Conservation (phyloP, 352 stramenopile genomes). For the Globisporangium rhizosaccharum region DNA sequence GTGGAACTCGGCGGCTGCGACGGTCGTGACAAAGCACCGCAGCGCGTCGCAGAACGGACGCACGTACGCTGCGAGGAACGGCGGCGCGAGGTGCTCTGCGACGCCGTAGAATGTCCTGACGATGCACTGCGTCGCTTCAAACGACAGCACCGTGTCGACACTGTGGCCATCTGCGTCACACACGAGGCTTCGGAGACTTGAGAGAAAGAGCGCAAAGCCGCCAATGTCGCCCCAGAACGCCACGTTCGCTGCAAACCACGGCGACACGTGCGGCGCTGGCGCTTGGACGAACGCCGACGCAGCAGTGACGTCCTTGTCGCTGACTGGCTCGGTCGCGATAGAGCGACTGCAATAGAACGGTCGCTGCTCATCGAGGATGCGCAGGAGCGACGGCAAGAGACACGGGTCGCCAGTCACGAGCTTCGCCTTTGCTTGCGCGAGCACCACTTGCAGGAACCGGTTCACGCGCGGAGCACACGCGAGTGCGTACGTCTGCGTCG, state of each 20-base stretch:
- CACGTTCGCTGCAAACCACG: slow-evolving; percentile 44
- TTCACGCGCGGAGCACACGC: slow-evolving; percentile 28
- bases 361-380: slow-evolving; percentile 52
- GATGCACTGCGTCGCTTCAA: slow-evolving; percentile 53
- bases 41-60: slow-evolving; percentile 25
- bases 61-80: slow-evolving; percentile 41
- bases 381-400: slow-evolving; percentile 38
- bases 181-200: slow-evolving; percentile 21
- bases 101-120: slow-evolving; percentile 53
- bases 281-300: slow-evolving; percentile 1
- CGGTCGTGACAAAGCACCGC: slow-evolving; percentile 18
- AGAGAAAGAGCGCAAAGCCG: slow-evolving; percentile 49
- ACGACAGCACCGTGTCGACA: slow-evolving; percentile 23
- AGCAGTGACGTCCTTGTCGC: not conserved
- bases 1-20: slow-evolving; percentile 26
- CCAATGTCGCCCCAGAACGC: slow-evolving; percentile 45
- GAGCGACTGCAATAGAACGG: slow-evolving; percentile 46
- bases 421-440: slow-evolving; percentile 22
- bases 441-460: slow-evolving; percentile 44
- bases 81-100: slow-evolving; percentile 41
- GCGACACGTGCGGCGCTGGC: slow-evolving; percentile 22
- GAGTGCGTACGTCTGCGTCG: slow-evolving; percentile 19
- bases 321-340: slow-evolving; percentile 6
- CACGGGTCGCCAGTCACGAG: slow-evolving; percentile 32
- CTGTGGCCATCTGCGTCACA: slow-evolving; percentile 6